Percentiles rank a stretch among this genome's conserved stretches.
Evolutionary conservation across 2,329 filamentous ascomycete genomes (phyloP).

Genomic region (Fusarium devonianum): DNA sequence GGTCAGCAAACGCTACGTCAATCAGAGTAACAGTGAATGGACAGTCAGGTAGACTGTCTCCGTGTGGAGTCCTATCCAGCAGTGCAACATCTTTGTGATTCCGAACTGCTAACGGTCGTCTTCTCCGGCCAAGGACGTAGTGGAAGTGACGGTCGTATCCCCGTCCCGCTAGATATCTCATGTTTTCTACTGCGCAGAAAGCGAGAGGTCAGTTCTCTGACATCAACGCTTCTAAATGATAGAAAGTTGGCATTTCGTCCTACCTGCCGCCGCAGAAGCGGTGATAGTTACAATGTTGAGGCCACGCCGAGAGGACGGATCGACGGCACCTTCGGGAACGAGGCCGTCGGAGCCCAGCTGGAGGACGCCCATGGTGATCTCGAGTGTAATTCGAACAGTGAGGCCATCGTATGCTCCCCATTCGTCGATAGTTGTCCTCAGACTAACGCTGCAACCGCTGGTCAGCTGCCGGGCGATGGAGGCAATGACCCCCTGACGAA

Average conservation of each 20-base stretch:
- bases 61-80: too few species aligned
- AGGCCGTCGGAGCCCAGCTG: slow-evolving; percentile 23
- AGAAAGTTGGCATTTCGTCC: background rate
- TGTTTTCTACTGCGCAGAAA: too few species aligned
- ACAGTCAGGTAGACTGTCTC: too few species aligned
- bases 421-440: slow-evolving; percentile 7
- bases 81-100: too few species aligned
- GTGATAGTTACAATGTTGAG: background rate
- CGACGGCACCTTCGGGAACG: slow-evolving; percentile 32
- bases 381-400: slow-evolving; percentile 11
- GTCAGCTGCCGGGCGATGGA: slow-evolving; percentile 22
- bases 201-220: too few species aligned
- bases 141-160: too few species aligned
- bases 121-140: too few species aligned
- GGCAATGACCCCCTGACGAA: slow-evolving; percentile 22
- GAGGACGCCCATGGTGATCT: slow-evolving; percentile 9
- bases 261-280: background rate
- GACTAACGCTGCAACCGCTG: slow-evolving; percentile 13
- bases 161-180: too few species aligned
- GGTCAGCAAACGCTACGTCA: too few species aligned
- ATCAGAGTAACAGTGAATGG: too few species aligned
- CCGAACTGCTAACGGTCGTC: too few species aligned
- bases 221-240: background rate
- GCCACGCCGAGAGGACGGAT: slow-evolving; percentile 1
- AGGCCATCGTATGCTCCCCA: slow-evolving; percentile 24